Evolutionary conservation across 768 basidiomycete species (phyloP).

Genomic region (Suillus tomentosus): DNA sequence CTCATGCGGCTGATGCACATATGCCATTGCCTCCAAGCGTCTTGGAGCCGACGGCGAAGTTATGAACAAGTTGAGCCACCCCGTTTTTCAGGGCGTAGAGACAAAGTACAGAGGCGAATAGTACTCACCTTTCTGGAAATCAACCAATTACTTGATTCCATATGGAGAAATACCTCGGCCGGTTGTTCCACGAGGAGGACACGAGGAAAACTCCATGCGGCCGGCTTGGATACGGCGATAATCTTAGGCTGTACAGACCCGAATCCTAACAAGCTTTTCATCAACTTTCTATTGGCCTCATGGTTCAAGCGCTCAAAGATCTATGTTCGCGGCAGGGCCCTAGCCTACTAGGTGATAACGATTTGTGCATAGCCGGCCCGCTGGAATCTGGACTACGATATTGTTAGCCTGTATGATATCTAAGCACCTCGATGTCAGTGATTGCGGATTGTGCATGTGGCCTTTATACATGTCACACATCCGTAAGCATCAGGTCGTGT

Average conservation of each 20-base stretch:
- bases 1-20: constrained; percentile 87
- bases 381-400: neutral
- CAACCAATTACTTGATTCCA: constrained; percentile 99
- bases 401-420: neutral
- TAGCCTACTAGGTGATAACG: neutral
- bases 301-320: neutral
- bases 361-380: neutral
- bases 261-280: too few species aligned
- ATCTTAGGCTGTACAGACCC: too few species aligned
- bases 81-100: constrained; percentile 86
- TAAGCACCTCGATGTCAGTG: neutral
- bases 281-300: neutral
- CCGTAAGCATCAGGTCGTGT: constrained; percentile 2
- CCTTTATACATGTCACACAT: neutral
- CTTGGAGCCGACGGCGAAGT: constrained; percentile 93
- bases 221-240: constrained; percentile 34
- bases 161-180: constrained; percentile 83
- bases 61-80: constrained; percentile 61
- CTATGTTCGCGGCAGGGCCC: neutral
- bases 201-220: constrained; percentile 47
- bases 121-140: constrained; percentile 88
- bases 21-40: constrained; percentile 57
- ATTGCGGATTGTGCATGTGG: neutral
- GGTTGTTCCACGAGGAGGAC: constrained; percentile 70
- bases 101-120: constrained; percentile 88